Conservation (phyloP, 345 rosid genomes). For the Arabis alpina region DNA sequence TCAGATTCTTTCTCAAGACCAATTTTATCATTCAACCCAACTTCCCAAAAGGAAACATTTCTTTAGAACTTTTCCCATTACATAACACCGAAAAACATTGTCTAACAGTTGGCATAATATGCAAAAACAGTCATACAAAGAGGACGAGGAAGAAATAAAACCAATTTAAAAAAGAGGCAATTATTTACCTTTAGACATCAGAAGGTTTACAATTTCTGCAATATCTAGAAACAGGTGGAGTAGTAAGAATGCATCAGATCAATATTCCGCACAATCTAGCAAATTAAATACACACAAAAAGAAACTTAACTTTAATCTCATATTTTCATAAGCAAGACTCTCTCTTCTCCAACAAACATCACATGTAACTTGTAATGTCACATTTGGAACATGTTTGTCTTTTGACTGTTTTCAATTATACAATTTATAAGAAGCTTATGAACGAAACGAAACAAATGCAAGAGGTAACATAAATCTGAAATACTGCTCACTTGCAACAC, state of each 20-base stretch:
- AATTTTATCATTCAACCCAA: constrained; percentile 97
- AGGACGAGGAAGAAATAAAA: constrained; percentile 20
- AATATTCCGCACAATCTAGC: neutral
- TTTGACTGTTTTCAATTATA: constrained; percentile 48
- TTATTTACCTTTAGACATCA: constrained; percentile 88
- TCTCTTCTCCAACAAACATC: constrained; percentile 99
- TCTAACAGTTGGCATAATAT: constrained; percentile 53
- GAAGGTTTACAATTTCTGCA: constrained; percentile 97
- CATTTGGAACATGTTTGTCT: constrained; percentile 95
- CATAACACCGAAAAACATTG: constrained; percentile 92
- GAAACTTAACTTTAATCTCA: constrained; percentile 58
- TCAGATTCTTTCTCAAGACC: constrained; percentile 99
- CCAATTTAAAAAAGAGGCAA: neutral
- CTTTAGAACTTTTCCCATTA: constrained; percentile 94
- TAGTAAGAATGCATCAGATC: constrained; percentile 27
- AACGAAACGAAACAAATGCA: constrained; percentile 7
- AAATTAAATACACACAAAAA: constrained; percentile 10
- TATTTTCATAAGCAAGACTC: constrained; percentile 90
- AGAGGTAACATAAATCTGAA: constrained; percentile 23
- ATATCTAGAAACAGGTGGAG: constrained; percentile 93
- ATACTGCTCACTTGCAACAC: constrained; percentile 3
- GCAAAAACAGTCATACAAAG: constrained; percentile 3
- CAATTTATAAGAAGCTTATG: neutral
- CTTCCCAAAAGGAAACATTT: constrained; percentile 97
- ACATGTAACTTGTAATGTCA: constrained; percentile 98